Evolutionary conservation across 1,284 basidiomycete genomes (phyloP).

Genomic region (Tilletia horrida): DNA sequence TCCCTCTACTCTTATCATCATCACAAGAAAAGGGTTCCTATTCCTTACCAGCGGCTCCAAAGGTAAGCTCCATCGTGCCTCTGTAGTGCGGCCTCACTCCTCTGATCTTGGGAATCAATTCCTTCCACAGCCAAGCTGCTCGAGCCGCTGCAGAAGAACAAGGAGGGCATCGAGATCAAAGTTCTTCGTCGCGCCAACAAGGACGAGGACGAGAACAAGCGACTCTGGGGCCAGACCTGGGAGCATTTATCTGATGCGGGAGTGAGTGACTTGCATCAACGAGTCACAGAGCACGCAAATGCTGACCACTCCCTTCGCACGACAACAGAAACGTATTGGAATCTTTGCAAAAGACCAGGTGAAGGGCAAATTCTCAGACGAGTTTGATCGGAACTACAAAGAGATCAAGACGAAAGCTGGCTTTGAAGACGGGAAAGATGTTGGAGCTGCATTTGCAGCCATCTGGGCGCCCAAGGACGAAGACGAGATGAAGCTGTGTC

Average conservation of each 20-base stretch:
- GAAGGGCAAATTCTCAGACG: constrained; percentile 72
- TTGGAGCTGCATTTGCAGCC: constrained; percentile 70
- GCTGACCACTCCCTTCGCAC: not conserved
- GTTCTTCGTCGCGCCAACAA: constrained; percentile 55
- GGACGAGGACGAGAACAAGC: constrained; percentile 55
- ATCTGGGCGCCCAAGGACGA: constrained; percentile 84
- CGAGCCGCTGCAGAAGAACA: constrained; percentile 35
- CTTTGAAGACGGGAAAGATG: constrained; percentile 69
- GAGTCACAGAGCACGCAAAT: too few relatives aligned
- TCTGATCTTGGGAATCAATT: not conserved
- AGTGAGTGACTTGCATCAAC: constrained; percentile 10
- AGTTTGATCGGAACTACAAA: constrained; percentile 65
- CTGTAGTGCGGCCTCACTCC: not conserved
- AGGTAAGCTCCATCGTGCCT: constrained; percentile 60
- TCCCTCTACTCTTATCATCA: constrained; percentile 82
- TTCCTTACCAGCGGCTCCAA: constrained; percentile 86
- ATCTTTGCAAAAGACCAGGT: constrained; percentile 72
- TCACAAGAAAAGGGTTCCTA: constrained; percentile 68
- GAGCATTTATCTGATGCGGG: constrained; percentile 14
- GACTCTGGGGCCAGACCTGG: constrained; percentile 42
- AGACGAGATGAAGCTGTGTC: constrained; percentile 63
- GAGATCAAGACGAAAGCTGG: constrained; percentile 39
- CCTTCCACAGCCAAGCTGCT: constrained; percentile 41
- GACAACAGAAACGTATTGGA: constrained; percentile 28
- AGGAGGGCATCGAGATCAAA: constrained; percentile 46